Evolutionary conservation across 2,329 filamentous ascomycete species (phyloP).

Genomic region (Paraphaeosphaeria sporulosa): DNA sequence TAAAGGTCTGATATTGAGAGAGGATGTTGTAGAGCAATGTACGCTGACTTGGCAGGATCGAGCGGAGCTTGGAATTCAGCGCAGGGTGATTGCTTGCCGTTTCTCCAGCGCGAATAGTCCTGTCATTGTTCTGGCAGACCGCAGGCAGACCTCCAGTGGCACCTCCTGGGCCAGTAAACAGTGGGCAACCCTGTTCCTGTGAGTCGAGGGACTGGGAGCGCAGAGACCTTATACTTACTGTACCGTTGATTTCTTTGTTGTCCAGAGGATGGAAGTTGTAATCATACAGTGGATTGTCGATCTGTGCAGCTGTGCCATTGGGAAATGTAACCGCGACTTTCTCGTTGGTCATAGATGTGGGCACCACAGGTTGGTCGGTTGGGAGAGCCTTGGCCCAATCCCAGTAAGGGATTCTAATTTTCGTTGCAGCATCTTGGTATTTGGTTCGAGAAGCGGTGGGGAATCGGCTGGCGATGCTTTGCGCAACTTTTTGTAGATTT

Average conservation of each 20-base stretch:
- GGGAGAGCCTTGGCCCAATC: conserved; percentile 28
- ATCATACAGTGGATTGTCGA: conserved; percentile 29
- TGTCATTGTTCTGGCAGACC: conserved; percentile 56
- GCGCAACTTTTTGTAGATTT: conserved; percentile 24
- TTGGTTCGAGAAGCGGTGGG: conserved; percentile 8
- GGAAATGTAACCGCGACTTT: conserved; percentile 24
- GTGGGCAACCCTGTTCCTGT: conserved; percentile 13
- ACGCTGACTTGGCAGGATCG: conserved; percentile 8
- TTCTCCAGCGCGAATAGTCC: no score
- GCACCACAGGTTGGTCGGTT: conserved; percentile 36
- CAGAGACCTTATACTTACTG: conserved; percentile 48
- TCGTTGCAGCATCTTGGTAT: conserved; percentile 23
- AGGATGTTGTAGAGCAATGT: conserved; percentile 25
- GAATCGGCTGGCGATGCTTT: conserved; percentile 19
- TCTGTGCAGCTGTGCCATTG: conserved; percentile 16
- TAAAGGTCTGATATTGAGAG: conserved; percentile 20
- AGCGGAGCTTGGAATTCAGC: conserved; percentile 13
- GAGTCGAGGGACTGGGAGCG: not conserved
- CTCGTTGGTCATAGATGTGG: conserved; percentile 44
- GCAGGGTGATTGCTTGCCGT: no score
- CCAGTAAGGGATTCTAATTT: conserved; percentile 30
- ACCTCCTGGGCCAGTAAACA: conserved; percentile 29
- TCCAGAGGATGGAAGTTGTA: conserved; percentile 51
- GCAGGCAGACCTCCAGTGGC: conserved; percentile 64
- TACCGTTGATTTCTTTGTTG: conserved; percentile 46